phyloP scores from a whole-genome alignment of 495 filamentous ascomycete genomes.

The Copromyces sp. region DNA sequence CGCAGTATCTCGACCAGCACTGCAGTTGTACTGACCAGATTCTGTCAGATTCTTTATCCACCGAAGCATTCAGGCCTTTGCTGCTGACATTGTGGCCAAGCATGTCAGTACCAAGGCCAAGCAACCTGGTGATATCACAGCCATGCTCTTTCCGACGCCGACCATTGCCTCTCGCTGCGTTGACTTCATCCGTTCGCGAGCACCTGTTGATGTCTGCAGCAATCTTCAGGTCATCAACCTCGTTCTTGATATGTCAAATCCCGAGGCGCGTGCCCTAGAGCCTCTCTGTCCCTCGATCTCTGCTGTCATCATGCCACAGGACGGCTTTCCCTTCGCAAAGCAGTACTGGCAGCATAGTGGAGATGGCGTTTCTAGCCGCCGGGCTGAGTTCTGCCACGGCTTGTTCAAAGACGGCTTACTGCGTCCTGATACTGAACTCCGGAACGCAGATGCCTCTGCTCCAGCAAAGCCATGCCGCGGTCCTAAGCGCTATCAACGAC shows the following conservation, averaged over 20 bases:
- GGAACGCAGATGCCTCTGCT: slow-evolving; percentile 7
- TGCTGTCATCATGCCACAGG: slow-evolving; percentile 59
- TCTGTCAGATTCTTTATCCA: slow-evolving; percentile 79
- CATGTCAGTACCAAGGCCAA: slow-evolving; percentile 52
- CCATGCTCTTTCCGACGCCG: slow-evolving; percentile 71
- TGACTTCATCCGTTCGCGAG: slow-evolving; percentile 56
- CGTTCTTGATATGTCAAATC: slow-evolving; percentile 40
- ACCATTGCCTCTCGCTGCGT: slow-evolving; percentile 57
- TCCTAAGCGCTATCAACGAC: slow-evolving; percentile 61
- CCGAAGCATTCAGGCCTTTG: slow-evolving; percentile 66
- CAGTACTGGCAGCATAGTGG: slow-evolving; percentile 94
- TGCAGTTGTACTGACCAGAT: slow-evolving; percentile 1
- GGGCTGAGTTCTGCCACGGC: slow-evolving; percentile 76
- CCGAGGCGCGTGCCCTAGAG: slow-evolving; percentile 36
- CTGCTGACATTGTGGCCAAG: slow-evolving; percentile 51
- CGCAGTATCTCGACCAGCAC: neutral
- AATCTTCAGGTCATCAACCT: slow-evolving; percentile 60
- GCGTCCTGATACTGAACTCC: slow-evolving; percentile 34
- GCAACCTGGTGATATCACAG: slow-evolving; percentile 12
- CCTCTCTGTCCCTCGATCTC: slow-evolving; percentile 43
- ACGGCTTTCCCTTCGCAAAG: slow-evolving; percentile 61
- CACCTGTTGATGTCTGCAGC: slow-evolving; percentile 33
- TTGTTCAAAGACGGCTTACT: slow-evolving; percentile 64
- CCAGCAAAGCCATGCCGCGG: slow-evolving; percentile 47
- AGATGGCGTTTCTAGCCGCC: slow-evolving; percentile 86